phyloP scores from a whole-genome alignment of 2,329 filamentous ascomycete species.

The Ustilaginoidea virens region DNA sequence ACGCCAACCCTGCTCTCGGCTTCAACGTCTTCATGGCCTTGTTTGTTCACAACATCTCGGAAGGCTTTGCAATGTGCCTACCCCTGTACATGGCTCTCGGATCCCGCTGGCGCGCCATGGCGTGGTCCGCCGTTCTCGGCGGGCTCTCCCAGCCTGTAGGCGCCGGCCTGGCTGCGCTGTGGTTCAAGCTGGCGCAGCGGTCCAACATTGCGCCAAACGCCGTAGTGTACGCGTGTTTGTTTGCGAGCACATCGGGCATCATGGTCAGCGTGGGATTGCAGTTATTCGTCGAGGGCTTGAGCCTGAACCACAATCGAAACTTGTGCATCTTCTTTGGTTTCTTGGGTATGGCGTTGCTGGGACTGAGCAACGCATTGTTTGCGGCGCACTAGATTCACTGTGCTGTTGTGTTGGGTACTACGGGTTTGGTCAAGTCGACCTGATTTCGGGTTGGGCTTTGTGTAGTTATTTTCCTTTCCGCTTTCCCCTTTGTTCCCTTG shows the following conservation, averaged over 20 bases:
- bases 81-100: conserved; percentile 84
- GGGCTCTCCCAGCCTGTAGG: conserved; percentile 79
- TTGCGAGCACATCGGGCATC: conserved; percentile 80
- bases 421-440: no score
- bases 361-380: conserved; percentile 73
- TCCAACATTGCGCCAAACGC: conserved; percentile 33
- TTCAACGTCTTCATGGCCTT: conserved; percentile 89
- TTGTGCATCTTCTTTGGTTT: conserved; percentile 71
- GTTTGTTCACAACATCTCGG: conserved; percentile 95
- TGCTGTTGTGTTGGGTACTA: neutral
- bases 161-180: conserved; percentile 67
- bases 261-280: conserved; percentile 90
- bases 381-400: conserved; percentile 25
- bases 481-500: no score
- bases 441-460: neutral
- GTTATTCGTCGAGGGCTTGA: conserved; percentile 73
- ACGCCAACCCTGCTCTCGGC: conserved; percentile 78
- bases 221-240: conserved; percentile 65
- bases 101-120: conserved; percentile 65
- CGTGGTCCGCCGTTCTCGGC: conserved; percentile 70
- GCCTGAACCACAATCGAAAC: conserved; percentile 63
- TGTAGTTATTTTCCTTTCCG: no score
- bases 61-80: conserved; percentile 87
- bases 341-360: conserved; percentile 75
- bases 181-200: conserved; percentile 57